Conservation (phyloP, 345 rosid genomes). For the Gossypium arboreum region DNA sequence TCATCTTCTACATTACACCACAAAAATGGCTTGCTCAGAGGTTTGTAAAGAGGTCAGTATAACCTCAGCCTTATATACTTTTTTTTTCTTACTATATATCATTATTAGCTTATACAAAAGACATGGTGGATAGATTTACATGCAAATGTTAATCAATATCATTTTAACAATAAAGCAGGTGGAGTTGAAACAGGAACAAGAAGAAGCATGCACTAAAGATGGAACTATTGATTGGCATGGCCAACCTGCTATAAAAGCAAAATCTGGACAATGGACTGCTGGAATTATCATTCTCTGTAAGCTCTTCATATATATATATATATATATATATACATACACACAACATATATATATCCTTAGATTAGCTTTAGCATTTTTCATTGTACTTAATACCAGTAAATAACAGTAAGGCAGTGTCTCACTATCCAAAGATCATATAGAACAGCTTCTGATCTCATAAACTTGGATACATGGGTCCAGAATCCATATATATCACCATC, state of each 20-base stretch:
- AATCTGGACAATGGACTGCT: slow-evolving; percentile 63
- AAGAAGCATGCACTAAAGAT: slow-evolving; percentile 40
- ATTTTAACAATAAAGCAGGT: slow-evolving; percentile 18
- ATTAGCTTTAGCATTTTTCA: not conserved
- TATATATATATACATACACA: too few relatives aligned
- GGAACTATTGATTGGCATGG: slow-evolving; percentile 68
- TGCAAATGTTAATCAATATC: not conserved
- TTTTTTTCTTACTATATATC: not conserved
- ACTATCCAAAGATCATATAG: slow-evolving; percentile 3
- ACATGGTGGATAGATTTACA: not conserved
- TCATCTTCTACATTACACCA: slow-evolving; percentile 17
- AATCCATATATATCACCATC: not conserved
- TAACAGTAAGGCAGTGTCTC: not conserved
- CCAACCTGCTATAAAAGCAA: slow-evolving; percentile 44
- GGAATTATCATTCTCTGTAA: slow-evolving; percentile 66
- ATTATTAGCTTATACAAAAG: slow-evolving; percentile 1
- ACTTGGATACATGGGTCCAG: not conserved
- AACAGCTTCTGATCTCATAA: not conserved
- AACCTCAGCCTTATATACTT: not conserved
- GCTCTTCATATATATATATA: slow-evolving; percentile 18
- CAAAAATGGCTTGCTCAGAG: slow-evolving; percentile 44
- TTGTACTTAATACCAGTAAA: not conserved
- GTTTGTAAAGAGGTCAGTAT: slow-evolving; percentile 42
- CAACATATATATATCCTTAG: not conserved
- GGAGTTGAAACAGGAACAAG: slow-evolving; percentile 35